A percentile compares a stretch with the other conserved stretches of the same genome.
Evolutionary conservation across 768 basidiomycete species (phyloP).

Genomic region (Tricholoma saponaceum): DNA sequence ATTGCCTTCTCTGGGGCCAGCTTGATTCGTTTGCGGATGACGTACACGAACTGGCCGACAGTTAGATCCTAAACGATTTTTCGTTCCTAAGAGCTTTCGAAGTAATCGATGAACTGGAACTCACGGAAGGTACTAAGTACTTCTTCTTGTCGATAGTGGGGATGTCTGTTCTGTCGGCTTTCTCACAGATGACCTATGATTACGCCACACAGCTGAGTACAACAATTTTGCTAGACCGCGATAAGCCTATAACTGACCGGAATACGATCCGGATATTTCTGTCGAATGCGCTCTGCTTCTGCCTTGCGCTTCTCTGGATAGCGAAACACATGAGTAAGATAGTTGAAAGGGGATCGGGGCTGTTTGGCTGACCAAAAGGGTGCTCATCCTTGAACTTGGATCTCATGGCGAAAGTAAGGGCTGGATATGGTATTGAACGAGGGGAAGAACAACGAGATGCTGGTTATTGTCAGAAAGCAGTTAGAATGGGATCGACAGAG

Average conservation of each 20-base stretch:
- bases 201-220: conserved; percentile 5
- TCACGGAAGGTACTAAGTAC: conserved; percentile 94
- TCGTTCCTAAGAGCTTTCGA: background rate
- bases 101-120: conserved; percentile 25
- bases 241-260: conserved; percentile 58
- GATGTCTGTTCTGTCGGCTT: conserved; percentile 97
- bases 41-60: conserved; percentile 98
- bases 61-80: conserved; percentile 70
- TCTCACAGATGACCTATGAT: conserved; percentile 96
- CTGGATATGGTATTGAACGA: conserved; percentile 2
- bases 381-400: conserved; percentile 99
- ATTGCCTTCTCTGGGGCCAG: conserved; percentile 99
- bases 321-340: conserved; percentile 29
- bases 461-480: conserved; percentile 18
- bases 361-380: conserved; percentile 76
- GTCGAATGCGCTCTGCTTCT: conserved; percentile 95
- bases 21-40: conserved; percentile 99
- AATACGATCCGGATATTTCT: conserved; percentile 98
- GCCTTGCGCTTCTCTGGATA: conserved; percentile 95
- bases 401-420: conserved; percentile 49
- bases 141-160: conserved; percentile 99
- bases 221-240: background rate
- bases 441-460: conserved; percentile 10
- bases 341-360: conserved; percentile 17
- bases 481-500: conserved; percentile 24